Conservation (phyloP, 1,284 basidiomycete genomes). For the Trichosporon sp. region DNA sequence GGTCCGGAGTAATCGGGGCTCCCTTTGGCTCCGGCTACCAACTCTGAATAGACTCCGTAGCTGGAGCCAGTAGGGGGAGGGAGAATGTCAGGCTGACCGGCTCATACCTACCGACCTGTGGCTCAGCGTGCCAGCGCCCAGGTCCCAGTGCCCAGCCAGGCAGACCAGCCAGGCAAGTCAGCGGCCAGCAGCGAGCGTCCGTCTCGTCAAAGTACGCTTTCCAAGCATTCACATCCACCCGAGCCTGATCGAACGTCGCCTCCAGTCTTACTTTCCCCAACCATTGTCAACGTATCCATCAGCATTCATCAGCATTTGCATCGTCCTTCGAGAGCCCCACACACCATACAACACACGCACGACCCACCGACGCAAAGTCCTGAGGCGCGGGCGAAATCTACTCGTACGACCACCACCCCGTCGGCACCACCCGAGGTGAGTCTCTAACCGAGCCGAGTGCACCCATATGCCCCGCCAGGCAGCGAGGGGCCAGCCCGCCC, state of each 20-base stretch:
- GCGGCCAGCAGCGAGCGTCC: conserved; percentile 3
- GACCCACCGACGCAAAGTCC: background rate
- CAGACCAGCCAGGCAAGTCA: background rate
- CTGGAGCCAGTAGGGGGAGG: background rate
- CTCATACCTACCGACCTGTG: background rate
- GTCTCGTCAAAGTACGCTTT: conserved; percentile 9
- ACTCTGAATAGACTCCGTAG: conserved; percentile 7
- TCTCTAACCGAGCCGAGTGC: conserved; percentile 10
- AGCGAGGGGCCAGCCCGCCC: no score
- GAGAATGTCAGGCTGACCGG: conserved; percentile 1
- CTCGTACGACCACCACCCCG: conserved; percentile 1
- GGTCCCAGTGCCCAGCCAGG: background rate
- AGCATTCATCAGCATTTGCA: conserved; percentile 10
- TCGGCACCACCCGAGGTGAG: conserved; percentile 11
- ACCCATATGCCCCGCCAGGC: background rate
- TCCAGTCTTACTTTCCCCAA: background rate
- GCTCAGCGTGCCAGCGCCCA: background rate
- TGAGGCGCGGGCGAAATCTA: background rate
- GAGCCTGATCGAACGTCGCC: background rate
- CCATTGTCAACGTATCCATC: background rate
- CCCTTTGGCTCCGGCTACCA: conserved; percentile 8
- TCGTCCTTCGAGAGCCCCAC: background rate
- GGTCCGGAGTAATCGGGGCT: conserved; percentile 13
- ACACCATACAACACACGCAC: background rate
- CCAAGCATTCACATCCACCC: conserved; percentile 14